Evolutionary conservation across 2,329 filamentous ascomycete species (phyloP).

Genomic region (Teratosphaeria zuluensis): DNA sequence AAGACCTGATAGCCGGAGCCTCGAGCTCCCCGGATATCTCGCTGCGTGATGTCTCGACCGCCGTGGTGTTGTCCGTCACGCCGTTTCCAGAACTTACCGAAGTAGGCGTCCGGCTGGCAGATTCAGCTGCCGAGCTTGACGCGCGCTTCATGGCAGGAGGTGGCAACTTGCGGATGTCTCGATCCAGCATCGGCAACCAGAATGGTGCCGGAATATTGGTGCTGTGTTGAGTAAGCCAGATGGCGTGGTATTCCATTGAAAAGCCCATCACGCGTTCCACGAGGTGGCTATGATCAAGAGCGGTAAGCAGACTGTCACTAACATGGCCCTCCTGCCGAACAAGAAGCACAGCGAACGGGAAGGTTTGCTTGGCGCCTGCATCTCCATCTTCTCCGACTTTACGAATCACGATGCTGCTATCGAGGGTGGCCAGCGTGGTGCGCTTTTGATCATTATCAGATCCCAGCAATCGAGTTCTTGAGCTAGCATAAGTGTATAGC

Average conservation of each 20-base stretch:
- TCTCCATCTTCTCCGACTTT: slow-evolving; percentile 10
- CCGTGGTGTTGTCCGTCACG: slow-evolving; percentile 23
- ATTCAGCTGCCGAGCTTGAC: slow-evolving; percentile 10
- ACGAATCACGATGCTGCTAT: slow-evolving; percentile 37
- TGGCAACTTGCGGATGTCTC: slow-evolving; percentile 46
- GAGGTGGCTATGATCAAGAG: slow-evolving; percentile 39
- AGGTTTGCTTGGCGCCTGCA: slow-evolving; percentile 18
- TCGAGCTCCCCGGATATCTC: slow-evolving; percentile 27
- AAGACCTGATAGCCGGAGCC: slow-evolving; percentile 31
- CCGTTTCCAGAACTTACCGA: slow-evolving; percentile 30
- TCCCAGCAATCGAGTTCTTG: slow-evolving; percentile 40
- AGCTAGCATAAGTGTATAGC: slow-evolving; percentile 36
- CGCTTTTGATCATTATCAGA: slow-evolving; percentile 28
- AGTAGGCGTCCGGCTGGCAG: slow-evolving; percentile 20
- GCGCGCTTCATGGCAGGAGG: slow-evolving; percentile 17
- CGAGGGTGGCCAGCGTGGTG: slow-evolving; percentile 39
- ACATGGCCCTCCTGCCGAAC: slow-evolving; percentile 39
- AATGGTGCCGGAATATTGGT: slow-evolving; percentile 38
- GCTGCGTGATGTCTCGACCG: slow-evolving; percentile 20
- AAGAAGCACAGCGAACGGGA: slow-evolving; percentile 44
- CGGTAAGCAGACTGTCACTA: slow-evolving; percentile 30
- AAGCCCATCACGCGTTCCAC: slow-evolving; percentile 46
- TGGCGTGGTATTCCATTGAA: slow-evolving; percentile 44
- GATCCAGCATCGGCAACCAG: slow-evolving; percentile 39
- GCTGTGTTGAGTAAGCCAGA: slow-evolving; percentile 39